Base-by-base conservation (phyloP, 305 asterid genomes). In the Fraxinus albicans region DNA sequence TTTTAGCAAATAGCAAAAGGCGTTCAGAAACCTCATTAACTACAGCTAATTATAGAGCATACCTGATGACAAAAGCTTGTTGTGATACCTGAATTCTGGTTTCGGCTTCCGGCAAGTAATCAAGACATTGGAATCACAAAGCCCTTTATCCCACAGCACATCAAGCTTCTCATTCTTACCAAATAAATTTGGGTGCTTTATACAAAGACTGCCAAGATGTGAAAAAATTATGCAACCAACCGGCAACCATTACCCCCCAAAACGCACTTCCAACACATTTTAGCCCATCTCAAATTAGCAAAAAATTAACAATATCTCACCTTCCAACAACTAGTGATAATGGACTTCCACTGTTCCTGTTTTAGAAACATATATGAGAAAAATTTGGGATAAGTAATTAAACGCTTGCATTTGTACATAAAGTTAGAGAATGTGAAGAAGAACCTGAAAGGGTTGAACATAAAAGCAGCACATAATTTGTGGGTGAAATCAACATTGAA, bases 121-220 rank as follows among this genome's bases (percentile, higher is more conserved):
- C 88, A 90, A 88, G 78, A 96, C 70, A 84, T 91, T 94, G 86
- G 98, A 94, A 90, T 96, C 98, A 85, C 95, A 94, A 7, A 96
- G 93, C 67, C 99, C 99, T 88, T 96, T 96, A 79, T 96, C 98
- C 93, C 97, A 96, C 87, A 88, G 89, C 82, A 96, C 88, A 88
- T 94, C 97, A 63, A 96, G 98, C 94, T 96, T 96, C 91, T 96
- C 98, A 60, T 98, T 90, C 87, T 92, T 94, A 78, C 99, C 99
- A 77, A 94, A 96, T 76, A 96, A 88, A 90, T 94, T 96, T 25
- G 97, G 98, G 84, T 96, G 99, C 89, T 96, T 96, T 83, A 94
- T 87, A 84, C 97, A 94, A 76, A 96, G 97, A 87, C 99, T 96
- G 92, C 83, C 87, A 85, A 63, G 76, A 76, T 38, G 4, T 21